phyloP scores from a whole-genome alignment of 768 basidiomycete species.

The Tulasnella sp. region DNA sequence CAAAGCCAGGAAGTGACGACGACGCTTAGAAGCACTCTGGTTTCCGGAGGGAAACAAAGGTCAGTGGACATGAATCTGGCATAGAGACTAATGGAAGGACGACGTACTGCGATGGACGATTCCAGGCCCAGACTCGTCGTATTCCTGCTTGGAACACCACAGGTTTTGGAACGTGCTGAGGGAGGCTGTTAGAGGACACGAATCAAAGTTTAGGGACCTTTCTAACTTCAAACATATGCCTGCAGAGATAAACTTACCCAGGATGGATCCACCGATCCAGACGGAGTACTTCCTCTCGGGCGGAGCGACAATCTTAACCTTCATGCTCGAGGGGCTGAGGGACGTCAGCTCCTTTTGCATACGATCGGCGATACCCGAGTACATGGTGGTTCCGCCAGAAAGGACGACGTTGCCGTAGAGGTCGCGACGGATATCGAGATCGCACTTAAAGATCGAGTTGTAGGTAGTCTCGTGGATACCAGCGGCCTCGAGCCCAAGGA shows the following conservation, averaged over 20 bases:
- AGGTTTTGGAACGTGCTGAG: constrained; percentile 93
- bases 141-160: constrained; percentile 90
- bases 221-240: background rate
- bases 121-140: constrained; percentile 72
- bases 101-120: constrained; percentile 57
- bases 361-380: constrained; percentile 90
- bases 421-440: constrained; percentile 35
- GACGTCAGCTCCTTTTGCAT: constrained; percentile 90
- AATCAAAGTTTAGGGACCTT: background rate
- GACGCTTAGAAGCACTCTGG: constrained; percentile 17
- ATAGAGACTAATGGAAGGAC: background rate
- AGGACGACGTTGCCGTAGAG: constrained; percentile 65
- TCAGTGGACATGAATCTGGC: background rate
- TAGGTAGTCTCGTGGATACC: constrained; percentile 88
- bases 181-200: constrained; percentile 43
- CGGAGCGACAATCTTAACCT: constrained; percentile 90
- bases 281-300: constrained; percentile 93
- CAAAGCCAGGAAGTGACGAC: too few species aligned
- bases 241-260: constrained; percentile 24
- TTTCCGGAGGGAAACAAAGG: background rate
- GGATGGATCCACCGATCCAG: constrained; percentile 83
- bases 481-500: constrained; percentile 62
- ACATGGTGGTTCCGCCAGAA: constrained; percentile 86
- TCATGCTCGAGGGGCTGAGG: constrained; percentile 80
- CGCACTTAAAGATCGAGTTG: constrained; percentile 49